Percentiles rank a stretch among this genome's conserved stretches.
These are phyloP conservation scores for Leishmania guyanensis DNA, from an alignment of 208 protist species.

Conservation along the genomic window DNA sequence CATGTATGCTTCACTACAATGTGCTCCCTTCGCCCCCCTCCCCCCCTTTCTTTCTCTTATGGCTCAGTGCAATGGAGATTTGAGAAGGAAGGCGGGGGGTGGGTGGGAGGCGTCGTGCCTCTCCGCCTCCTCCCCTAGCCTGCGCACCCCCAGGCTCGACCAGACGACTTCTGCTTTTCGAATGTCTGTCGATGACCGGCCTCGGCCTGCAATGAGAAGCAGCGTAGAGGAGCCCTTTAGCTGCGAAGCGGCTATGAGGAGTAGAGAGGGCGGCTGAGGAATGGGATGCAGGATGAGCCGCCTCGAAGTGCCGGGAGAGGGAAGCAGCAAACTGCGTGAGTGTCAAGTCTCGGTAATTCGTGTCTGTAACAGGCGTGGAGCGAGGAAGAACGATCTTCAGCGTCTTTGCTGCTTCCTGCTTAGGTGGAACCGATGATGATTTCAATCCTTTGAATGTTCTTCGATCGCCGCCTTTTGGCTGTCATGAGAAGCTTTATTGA, in stretches of 20 bases:
- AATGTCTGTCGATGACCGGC: slow-evolving; percentile 26
- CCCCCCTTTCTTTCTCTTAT: not conserved
- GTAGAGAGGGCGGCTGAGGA: not conserved
- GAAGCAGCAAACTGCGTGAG: not conserved
- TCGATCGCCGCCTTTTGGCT: slow-evolving; percentile 6
- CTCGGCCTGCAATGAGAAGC: slow-evolving; percentile 19
- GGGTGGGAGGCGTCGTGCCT: not conserved
- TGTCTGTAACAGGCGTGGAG: no score
- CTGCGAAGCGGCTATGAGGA: slow-evolving; percentile 16
- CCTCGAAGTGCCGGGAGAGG: not conserved
- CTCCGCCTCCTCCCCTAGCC: not conserved
- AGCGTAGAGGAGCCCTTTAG: slow-evolving; percentile 34
- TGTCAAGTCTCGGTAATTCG: no score
- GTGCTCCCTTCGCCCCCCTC: not conserved
- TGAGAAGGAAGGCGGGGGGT: not conserved
- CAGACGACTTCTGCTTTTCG: slow-evolving; percentile 19
- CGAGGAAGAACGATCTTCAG: no score
- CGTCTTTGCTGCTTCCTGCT: no score
- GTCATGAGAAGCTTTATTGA: slow-evolving; percentile 24
- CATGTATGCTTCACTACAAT: not conserved
- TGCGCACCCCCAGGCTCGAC: not conserved
- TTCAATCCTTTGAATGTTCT: slow-evolving; percentile 32
- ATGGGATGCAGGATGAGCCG: not conserved
- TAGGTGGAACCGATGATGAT: slow-evolving; percentile 4
- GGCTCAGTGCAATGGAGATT: not conserved